A percentile compares a stretch with the other conserved stretches of the same genome.
phyloP scores from a whole-genome alignment of 2,329 filamentous ascomycete species.

The Cercospora sp. region DNA sequence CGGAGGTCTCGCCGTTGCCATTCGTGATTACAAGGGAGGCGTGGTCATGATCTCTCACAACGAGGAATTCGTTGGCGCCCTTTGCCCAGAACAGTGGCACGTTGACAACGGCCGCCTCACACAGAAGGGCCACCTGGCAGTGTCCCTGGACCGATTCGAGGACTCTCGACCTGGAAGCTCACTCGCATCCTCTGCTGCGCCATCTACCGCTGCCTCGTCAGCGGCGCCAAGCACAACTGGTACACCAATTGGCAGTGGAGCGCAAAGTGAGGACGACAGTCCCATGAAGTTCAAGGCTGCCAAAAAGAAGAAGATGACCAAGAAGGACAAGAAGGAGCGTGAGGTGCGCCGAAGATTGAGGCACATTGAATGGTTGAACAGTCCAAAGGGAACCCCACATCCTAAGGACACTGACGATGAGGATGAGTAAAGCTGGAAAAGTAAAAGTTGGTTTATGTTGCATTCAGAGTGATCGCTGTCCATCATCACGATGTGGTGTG shows the following conservation, averaged over 20 bases:
- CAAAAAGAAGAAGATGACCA: conserved; percentile 98
- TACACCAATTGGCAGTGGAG: conserved; percentile 37
- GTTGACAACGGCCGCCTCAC: conserved; percentile 85
- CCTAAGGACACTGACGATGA: conserved; percentile 78
- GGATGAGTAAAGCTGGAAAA: conserved; percentile 36
- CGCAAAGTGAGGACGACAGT: conserved; percentile 69
- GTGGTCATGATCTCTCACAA: conserved; percentile 99
- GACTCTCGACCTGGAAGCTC: conserved; percentile 72
- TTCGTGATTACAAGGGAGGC: conserved; percentile 96
- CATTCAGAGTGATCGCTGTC: not conserved
- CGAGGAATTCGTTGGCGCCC: conserved; percentile 95
- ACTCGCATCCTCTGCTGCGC: conserved; percentile 62
- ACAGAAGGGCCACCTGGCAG: conserved; percentile 73
- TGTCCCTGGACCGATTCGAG: conserved; percentile 82
- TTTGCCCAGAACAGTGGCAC: conserved; percentile 96
- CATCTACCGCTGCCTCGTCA: conserved; percentile 56
- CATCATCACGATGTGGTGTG: conserved; percentile 5
- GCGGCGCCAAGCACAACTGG: conserved; percentile 36
- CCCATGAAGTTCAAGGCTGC: conserved; percentile 87
- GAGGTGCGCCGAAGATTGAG: conserved; percentile 83
- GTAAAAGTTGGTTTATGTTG: conserved; percentile 23
- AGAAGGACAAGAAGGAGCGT: conserved; percentile 91
- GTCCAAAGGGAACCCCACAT: conserved; percentile 72
- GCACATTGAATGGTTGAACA: conserved; percentile 74
- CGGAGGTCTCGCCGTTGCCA: conserved; percentile 93